Conservation (phyloP, 23 red algal genomes). For the Gracilaria domingensis region DNA sequence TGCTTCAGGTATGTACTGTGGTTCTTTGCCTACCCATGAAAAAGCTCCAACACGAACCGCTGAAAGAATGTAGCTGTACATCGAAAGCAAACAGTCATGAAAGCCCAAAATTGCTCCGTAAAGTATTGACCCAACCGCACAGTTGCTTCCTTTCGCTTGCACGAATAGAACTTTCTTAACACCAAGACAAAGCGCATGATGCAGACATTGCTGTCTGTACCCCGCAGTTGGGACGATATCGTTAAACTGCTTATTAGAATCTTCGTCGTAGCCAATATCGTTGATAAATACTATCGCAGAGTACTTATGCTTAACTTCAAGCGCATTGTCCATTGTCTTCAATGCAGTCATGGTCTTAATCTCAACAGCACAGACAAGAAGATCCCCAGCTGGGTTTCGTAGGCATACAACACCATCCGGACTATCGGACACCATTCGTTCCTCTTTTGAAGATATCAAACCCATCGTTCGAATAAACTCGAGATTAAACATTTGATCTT, state of each 20-base stretch:
- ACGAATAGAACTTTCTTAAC: constrained; percentile 21
- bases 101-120: constrained; percentile 7
- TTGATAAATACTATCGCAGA: not conserved
- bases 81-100: not conserved
- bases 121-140: not conserved
- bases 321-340: constrained; percentile 27
- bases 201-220: constrained; percentile 6
- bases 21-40: constrained; percentile 1
- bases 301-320: not conserved
- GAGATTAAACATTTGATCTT: not conserved
- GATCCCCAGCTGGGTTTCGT: not conserved
- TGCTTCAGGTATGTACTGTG: constrained; percentile 18
- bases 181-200: constrained; percentile 15
- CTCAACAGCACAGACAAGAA: constrained; percentile 20
- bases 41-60: constrained; percentile 8
- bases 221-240: constrained; percentile 1
- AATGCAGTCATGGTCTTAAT: constrained; percentile 52
- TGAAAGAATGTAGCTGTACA: constrained; percentile 14
- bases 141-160: constrained; percentile 12
- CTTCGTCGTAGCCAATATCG: not conserved
- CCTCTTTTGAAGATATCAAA: constrained; percentile 7
- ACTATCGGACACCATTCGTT: not conserved
- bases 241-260: not conserved
- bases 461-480: constrained; percentile 1
- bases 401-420: constrained; percentile 29